Conservation (phyloP, 1,284 basidiomycete species). For the Tilletiopsis washingtonensis region DNA sequence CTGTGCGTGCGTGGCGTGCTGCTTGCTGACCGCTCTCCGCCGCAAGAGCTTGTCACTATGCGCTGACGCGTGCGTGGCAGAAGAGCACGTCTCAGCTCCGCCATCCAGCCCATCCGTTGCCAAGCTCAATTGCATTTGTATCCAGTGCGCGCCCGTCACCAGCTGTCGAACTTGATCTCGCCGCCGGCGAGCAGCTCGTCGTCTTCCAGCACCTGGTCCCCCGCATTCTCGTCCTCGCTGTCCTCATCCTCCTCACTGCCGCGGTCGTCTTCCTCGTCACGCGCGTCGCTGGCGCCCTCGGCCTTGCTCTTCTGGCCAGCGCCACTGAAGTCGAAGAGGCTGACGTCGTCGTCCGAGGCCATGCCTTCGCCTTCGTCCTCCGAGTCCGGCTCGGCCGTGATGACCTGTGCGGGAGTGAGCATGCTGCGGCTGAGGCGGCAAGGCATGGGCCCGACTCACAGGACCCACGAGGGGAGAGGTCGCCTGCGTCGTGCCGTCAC, state of each 20-base stretch:
- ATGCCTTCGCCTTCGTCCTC: constrained; percentile 10
- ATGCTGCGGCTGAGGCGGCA: constrained; percentile 6
- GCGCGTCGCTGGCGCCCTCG: no score
- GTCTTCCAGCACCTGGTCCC: constrained; percentile 28
- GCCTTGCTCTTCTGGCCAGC: constrained; percentile 6
- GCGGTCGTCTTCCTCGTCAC: constrained; percentile 12
- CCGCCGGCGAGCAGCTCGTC: constrained; percentile 39
- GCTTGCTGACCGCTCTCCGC: background rate
- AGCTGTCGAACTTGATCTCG: constrained; percentile 45
- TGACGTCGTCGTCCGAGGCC: constrained; percentile 7
- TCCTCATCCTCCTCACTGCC: constrained; percentile 18
- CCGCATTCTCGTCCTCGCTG: constrained; percentile 15
- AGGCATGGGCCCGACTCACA: no score
- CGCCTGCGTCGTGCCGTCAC: constrained; percentile 3
- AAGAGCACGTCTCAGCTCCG: no score
- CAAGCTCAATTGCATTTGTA: no score
- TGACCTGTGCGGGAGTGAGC: constrained; percentile 4
- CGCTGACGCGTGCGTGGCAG: background rate
- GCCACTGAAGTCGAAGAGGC: constrained; percentile 7
- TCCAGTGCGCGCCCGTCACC: no score
- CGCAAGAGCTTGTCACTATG: background rate
- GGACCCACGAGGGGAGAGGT: constrained; percentile 28
- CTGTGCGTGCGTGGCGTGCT: background rate
- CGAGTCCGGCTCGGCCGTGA: constrained; percentile 10
- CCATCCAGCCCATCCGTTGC: no score